Conservation (phyloP, 2,329 filamentous ascomycete genomes). For the Paramyrothecium roridum region DNA sequence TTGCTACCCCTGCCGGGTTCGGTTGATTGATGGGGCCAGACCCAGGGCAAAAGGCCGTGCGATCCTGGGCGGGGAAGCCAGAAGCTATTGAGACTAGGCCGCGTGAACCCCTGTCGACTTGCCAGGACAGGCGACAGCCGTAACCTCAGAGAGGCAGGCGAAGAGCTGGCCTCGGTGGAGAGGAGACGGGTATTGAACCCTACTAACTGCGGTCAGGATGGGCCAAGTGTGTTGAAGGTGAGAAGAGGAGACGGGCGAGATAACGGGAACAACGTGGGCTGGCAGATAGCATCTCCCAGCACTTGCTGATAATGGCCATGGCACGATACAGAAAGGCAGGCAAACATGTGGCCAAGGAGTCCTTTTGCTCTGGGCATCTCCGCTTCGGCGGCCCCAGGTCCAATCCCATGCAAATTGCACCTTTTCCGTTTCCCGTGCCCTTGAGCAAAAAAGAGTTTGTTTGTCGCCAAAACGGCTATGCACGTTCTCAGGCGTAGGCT, state of each 20-base stretch:
- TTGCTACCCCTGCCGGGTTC: background rate
- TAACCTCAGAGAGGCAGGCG: background rate
- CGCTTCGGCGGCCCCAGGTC: background rate
- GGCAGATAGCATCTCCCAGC: background rate
- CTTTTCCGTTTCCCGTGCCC: background rate
- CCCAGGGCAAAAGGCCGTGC: background rate
- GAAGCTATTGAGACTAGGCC: background rate
- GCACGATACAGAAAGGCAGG: background rate
- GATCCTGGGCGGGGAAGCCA: background rate
- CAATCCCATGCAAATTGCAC: background rate
- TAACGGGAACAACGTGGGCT: background rate
- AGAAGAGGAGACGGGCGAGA: background rate
- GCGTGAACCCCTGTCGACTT: background rate
- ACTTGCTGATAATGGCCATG: background rate
- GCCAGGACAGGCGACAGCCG: background rate
- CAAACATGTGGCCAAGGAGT: background rate
- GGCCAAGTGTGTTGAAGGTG: too few species aligned
- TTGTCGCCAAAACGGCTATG: background rate
- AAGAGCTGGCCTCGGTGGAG: background rate
- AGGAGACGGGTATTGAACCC: background rate
- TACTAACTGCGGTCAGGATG: background rate
- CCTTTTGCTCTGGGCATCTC: background rate
- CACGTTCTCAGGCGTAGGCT: background rate
- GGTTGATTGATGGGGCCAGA: constrained; percentile 1
- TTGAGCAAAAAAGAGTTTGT: background rate